These are phyloP conservation scores for Ophiosphaerella korrae DNA, from an alignment of 2,329 filamentous ascomycete species.

Conservation along the genomic window DNA sequence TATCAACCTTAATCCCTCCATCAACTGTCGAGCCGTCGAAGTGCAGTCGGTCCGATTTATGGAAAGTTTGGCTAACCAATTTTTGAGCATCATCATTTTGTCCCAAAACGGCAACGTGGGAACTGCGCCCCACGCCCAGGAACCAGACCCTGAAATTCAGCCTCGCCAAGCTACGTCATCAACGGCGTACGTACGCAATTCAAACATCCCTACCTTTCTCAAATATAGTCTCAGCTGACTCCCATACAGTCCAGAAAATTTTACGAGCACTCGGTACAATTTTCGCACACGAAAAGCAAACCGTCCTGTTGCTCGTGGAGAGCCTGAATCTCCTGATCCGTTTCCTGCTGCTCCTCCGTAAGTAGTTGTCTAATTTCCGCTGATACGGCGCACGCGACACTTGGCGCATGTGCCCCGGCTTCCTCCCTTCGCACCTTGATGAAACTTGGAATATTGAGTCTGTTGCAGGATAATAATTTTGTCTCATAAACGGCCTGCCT, in stretches of 20 bases:
- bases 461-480: slow-evolving; percentile 24
- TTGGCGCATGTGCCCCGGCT: background rate
- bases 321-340: slow-evolving; percentile 16
- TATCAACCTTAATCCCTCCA: too few species aligned
- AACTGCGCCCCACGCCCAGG: slow-evolving; percentile 23
- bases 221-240: slow-evolving; percentile 4
- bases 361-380: background rate
- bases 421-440: slow-evolving; percentile 3
- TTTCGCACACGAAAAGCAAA: slow-evolving; percentile 7
- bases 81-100: slow-evolving; percentile 30
- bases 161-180: slow-evolving; percentile 30
- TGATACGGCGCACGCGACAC: slow-evolving; percentile 4
- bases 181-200: slow-evolving; percentile 19
- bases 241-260: slow-evolving; percentile 6
- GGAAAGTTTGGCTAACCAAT: slow-evolving; percentile 6
- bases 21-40: too few species aligned
- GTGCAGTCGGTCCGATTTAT: too few species aligned
- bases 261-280: slow-evolving; percentile 9
- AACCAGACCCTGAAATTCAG: slow-evolving; percentile 25
- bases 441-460: background rate
- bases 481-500: slow-evolving; percentile 14
- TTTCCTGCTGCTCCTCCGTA: slow-evolving; percentile 25
- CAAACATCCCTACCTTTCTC: slow-evolving; percentile 14
- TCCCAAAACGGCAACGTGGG: slow-evolving; percentile 21
- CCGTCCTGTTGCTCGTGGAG: background rate